Conservation (phyloP, 306 rosid genomes). For the Prinsepia uniflora region DNA sequence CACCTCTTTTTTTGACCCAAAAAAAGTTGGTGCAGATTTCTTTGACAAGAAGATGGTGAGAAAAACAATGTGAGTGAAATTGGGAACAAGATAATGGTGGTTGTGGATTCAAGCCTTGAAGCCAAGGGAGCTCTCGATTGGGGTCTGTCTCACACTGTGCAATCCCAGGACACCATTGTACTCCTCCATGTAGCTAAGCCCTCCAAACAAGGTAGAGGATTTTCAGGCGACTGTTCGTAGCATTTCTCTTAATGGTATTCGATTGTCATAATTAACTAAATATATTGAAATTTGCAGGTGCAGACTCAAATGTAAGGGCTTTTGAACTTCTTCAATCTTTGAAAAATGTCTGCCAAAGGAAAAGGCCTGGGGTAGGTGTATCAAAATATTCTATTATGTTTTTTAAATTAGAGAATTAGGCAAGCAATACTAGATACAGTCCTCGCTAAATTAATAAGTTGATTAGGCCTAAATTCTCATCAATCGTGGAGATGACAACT, state of each 20-base stretch:
- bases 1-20: no score
- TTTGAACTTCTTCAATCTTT: conserved; percentile 50
- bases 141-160: conserved; percentile 81
- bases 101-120: conserved; percentile 73
- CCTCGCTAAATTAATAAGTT: no score
- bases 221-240: background rate
- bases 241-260: background rate
- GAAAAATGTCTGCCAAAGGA: conserved; percentile 52
- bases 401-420: no score
- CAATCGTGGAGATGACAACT: background rate
- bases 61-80: background rate
- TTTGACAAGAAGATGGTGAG: conserved; percentile 8
- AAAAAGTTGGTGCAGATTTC: no score
- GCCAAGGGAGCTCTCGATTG: conserved; percentile 83
- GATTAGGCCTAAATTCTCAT: background rate
- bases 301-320: conserved; percentile 36
- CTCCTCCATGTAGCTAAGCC: conserved; percentile 61
- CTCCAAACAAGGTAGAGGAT: conserved; percentile 41
- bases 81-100: conserved; percentile 75
- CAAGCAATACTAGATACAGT: no score
- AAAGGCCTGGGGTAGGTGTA: conserved; percentile 59
- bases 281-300: conserved; percentile 19
- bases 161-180: conserved; percentile 49
- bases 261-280: background rate
- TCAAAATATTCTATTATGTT: background rate